Percentiles rank a stretch among this genome's conserved stretches.
Conservation (phyloP, 2,329 filamentous ascomycete species). For the Coniochaeta sp. region DNA sequence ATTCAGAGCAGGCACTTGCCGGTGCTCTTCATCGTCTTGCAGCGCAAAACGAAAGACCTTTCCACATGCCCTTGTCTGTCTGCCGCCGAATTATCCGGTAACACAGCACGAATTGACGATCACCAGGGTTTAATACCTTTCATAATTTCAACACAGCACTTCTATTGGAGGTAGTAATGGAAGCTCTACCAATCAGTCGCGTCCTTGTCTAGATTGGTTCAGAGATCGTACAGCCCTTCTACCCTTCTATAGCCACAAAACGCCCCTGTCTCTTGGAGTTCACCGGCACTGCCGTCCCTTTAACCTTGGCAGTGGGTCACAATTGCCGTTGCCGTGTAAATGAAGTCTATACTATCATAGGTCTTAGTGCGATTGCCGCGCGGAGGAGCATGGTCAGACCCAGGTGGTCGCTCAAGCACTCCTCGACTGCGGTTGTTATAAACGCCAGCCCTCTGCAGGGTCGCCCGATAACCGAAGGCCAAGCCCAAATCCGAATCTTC, state of each 20-base stretch:
- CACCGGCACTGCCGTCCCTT: neutral
- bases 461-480: neutral
- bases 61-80: neutral
- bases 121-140: neutral
- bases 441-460: neutral
- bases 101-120: neutral
- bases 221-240: neutral
- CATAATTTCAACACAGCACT: neutral
- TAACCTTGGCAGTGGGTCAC: neutral
- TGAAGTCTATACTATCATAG: neutral
- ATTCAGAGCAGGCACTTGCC: neutral
- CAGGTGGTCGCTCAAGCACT: neutral
- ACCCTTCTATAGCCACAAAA: neutral
- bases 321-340: neutral
- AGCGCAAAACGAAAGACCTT: neutral
- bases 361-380: neutral
- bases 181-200: neutral
- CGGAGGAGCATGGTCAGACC: neutral
- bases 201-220: neutral
- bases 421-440: neutral
- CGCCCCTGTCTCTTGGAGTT: neutral
- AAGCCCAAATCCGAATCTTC: neutral
- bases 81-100: neutral
- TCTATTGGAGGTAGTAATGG: neutral
- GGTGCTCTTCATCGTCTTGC: neutral